Base-by-base conservation (phyloP, 257 asterid genomes). In the Gentiana macrophylla region DNA sequence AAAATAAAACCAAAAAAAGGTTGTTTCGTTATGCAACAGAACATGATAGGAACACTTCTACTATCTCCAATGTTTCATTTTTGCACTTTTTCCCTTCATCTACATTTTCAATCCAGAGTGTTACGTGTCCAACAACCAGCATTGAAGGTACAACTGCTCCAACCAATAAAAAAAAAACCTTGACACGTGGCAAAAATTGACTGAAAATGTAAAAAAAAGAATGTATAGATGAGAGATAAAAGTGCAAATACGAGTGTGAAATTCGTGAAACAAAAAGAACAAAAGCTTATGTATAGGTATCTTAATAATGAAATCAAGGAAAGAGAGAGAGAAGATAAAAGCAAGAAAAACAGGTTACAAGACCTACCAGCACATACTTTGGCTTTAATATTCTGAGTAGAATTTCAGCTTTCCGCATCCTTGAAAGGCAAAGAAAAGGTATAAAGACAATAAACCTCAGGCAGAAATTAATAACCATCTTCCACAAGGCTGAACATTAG, bases 311-410 rank as follows among this genome's bases (percentile, higher is more conserved):
- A 24, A 24, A 35, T 50, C 3, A 8, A 60, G 37, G 6, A 2
- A 36, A 49, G 56, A 49, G 49, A 49, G 49, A 50, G 37, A 36
- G 2, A 60, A 24, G 34, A 67, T 36, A 32, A 36, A 58, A 48
- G 8, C 35, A 24, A 12, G 33, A 12, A 5, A 49, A 67, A 35
- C 32, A 36, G 35, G 41, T 35, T 32, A 50, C 2, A 3, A 59
- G 52, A 49, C 48, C 59, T 84, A 84, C 97, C 94, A 84, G 56
- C 63, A 86, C 83, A 64, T 76, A 80, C 70, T 59, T 76, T 56
- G 97, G 96, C 69, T 78, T 86, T 62, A 90, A 62, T 49, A 72
- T 59, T 78, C 80, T 78, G 67, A 90, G 67, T 50, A 86, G 58
- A 60, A 63, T 70, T 67, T 54, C 76, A 54, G 74, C 69, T 53